Evolutionary conservation across 345 rosid genomes (phyloP).

Genomic region (Camelina laxa): DNA sequence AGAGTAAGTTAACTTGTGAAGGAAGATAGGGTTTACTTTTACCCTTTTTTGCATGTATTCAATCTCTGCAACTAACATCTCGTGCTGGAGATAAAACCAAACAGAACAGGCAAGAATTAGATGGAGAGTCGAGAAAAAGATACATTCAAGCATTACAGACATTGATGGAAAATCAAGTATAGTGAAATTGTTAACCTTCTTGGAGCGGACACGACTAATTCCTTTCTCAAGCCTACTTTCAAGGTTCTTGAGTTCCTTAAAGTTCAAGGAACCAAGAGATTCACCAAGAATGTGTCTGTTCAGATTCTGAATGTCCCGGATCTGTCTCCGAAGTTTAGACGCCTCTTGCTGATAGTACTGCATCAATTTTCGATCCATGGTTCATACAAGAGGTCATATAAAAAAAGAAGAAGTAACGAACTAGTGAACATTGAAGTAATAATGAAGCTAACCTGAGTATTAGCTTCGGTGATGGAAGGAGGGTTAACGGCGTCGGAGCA

Average conservation of each 20-base stretch:
- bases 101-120: constrained; percentile 23
- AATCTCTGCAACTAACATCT: constrained; percentile 80
- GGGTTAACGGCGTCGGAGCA: constrained; percentile 62
- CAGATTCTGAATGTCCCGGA: constrained; percentile 70
- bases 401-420: not conserved
- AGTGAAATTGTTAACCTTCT: constrained; percentile 60
- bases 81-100: constrained; percentile 57
- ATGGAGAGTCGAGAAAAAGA: not conserved
- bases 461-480: constrained; percentile 73
- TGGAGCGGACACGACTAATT: constrained; percentile 77
- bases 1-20: constrained; percentile 17
- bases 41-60: constrained; percentile 97
- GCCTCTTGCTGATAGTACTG: constrained; percentile 95
- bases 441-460: constrained; percentile 67
- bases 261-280: constrained; percentile 60
- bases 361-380: not conserved
- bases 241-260: constrained; percentile 80
- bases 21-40: constrained; percentile 35
- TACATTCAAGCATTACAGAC: not conserved
- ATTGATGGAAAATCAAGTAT: not conserved
- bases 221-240: constrained; percentile 84
- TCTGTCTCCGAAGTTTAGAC: constrained; percentile 74
- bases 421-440: not conserved
- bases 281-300: constrained; percentile 91
- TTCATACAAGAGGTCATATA: not conserved